Base-by-base conservation (phyloP, 2,329 filamentous ascomycete genomes). In the Calcarisporium arbuscula region DNA sequence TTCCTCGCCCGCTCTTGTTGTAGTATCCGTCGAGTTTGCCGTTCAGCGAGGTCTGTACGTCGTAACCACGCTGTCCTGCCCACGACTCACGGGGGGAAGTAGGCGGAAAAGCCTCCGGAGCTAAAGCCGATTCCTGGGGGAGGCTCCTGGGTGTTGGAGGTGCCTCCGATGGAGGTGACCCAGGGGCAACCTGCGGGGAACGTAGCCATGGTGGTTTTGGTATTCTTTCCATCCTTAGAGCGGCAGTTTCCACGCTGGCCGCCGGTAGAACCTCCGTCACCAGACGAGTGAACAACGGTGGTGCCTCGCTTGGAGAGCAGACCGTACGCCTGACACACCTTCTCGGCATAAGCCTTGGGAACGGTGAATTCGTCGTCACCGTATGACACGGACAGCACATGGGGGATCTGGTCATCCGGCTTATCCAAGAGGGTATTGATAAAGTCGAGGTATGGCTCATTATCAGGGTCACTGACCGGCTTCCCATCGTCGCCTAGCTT, bases 361-460 rank as follows among this genome's bases (percentile, higher is more conserved):
- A 78, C 70, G 0, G 65, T 64, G 31, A 72, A 61, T 54, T 79
- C 74, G 42, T 77, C 68, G 44, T 78, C 74, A 11, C 66, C 70
- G 48, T 78, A 80, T 11, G 71, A 75, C 15, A 75, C 66, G 30
- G 69, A 70, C 10, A 80, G 61, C 3, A 78, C 68, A 33, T 74
- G 71, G 1, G 76, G 75, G 10, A 77, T 48, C 15, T 64, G 51
- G 11, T 56, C 50, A 30, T 70, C 63, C 1, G 57, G 49, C 39
- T 64, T 58, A 16, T 45, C 52, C 2, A 77, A 57, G 7, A 79
- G 53, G 39, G 68, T 63, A 35, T 72, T 58, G 11, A 77, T 56
- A 43, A 73, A 69, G 23, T 70, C 65, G 5, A 78, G 53, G 42
- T 73, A 79, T 0, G 75, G 75, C 51, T 79, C 74, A 47, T 79